phyloP scores from a whole-genome alignment of 2,329 filamentous ascomycete species.

The Colletotrichum brevisporum region DNA sequence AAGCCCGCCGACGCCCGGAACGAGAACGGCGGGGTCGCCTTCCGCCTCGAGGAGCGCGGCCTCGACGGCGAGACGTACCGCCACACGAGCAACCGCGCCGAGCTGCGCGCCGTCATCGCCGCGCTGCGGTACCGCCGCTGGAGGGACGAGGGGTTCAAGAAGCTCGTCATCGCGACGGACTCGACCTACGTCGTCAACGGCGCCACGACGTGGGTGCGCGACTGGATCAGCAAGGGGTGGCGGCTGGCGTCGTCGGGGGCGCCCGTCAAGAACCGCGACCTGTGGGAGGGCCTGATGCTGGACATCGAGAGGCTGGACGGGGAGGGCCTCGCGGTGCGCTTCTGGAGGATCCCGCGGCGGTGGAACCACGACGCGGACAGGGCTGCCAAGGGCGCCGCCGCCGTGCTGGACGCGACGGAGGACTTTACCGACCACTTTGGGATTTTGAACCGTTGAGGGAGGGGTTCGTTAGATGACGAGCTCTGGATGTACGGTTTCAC shows the following conservation, averaged over 20 bases:
- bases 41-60: constrained; percentile 59
- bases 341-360: constrained; percentile 63
- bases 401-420: background rate
- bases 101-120: constrained; percentile 67
- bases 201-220: constrained; percentile 57
- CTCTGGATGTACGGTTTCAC: too few relatives aligned
- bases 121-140: constrained; percentile 62
- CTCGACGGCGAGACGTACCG: constrained; percentile 53
- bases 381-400: constrained; percentile 52
- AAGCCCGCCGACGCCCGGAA: constrained; percentile 27
- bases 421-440: background rate
- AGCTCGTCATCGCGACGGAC: constrained; percentile 67
- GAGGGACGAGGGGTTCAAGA: constrained; percentile 55
- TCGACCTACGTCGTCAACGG: constrained; percentile 65
- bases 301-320: constrained; percentile 50
- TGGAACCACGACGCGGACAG: constrained; percentile 59
- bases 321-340: constrained; percentile 40
- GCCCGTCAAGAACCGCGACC: constrained; percentile 63
- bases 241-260: constrained; percentile 46
- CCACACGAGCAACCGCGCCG: constrained; percentile 67
- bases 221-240: constrained; percentile 63
- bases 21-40: constrained; percentile 42
- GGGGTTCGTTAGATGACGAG: too few relatives aligned
- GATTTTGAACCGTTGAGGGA: background rate
- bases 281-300: constrained; percentile 65